These are phyloP conservation scores for Colletotrichum lini DNA, from an alignment of 2,329 filamentous ascomycete genomes.

Conservation along the genomic window DNA sequence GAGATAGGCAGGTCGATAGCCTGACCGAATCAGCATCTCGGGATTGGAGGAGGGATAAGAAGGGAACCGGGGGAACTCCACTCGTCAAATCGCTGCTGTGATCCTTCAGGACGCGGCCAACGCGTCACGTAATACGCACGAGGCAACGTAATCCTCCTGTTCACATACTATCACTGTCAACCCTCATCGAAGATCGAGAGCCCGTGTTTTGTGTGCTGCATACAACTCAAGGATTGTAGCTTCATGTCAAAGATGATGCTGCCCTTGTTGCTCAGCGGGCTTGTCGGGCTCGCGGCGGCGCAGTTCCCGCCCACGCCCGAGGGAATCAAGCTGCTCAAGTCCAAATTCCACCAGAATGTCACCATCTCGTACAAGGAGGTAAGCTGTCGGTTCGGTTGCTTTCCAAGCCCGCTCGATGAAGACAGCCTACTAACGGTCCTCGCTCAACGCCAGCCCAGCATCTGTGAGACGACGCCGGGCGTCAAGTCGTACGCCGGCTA, in stretches of 20 bases:
- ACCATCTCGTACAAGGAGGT: slow-evolving; percentile 73
- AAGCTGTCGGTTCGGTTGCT: slow-evolving; percentile 44
- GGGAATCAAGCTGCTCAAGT: slow-evolving; percentile 64
- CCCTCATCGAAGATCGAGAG: no score
- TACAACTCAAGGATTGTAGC: no score
- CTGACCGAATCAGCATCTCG: slow-evolving; percentile 11
- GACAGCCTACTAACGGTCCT: slow-evolving; percentile 39
- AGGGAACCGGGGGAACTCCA: slow-evolving; percentile 1
- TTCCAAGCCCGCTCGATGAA: background rate
- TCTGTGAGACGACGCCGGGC: slow-evolving; percentile 69
- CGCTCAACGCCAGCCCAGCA: slow-evolving; percentile 61
- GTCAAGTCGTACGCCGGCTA: slow-evolving; percentile 77
- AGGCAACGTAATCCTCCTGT: no score
- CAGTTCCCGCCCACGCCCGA: slow-evolving; percentile 51
- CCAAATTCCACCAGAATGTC: slow-evolving; percentile 72
- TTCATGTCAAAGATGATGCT: background rate
- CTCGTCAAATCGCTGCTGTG: background rate
- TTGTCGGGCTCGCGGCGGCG: slow-evolving; percentile 45
- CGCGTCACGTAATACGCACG: slow-evolving; percentile 20
- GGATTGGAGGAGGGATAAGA: background rate
- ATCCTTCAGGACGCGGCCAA: slow-evolving; percentile 25
- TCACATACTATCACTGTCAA: background rate
- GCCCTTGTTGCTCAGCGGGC: slow-evolving; percentile 40
- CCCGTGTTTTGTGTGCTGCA: no score
- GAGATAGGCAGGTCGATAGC: slow-evolving; percentile 33